Conservation (phyloP, 1,284 basidiomycete species). For the Ceratobasidium papillatum region DNA sequence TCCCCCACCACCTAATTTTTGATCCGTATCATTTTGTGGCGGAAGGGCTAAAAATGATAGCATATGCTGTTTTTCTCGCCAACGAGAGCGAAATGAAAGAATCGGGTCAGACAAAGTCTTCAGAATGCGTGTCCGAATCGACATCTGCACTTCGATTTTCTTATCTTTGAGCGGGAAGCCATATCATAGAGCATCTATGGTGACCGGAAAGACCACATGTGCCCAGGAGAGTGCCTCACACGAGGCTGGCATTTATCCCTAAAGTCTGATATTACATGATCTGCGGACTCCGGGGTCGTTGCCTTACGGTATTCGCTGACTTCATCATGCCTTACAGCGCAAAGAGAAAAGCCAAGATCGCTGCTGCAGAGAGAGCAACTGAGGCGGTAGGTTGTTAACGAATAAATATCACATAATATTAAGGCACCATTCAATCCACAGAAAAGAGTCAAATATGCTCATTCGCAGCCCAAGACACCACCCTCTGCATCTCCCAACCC, state of each 20-base stretch:
- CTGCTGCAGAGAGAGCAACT: neutral
- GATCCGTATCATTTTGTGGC: neutral
- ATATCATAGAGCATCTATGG: neutral
- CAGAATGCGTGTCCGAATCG: neutral
- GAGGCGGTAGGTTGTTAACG: neutral
- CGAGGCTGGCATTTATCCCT: neutral
- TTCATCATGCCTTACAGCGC: neutral
- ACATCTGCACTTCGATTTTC: neutral
- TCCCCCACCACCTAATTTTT: neutral
- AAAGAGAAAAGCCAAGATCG: neutral
- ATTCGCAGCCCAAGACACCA: too few relatives aligned
- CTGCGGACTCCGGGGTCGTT: neutral
- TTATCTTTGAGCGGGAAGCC: neutral
- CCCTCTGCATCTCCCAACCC: too few relatives aligned
- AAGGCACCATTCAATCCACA: neutral
- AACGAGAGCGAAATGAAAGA: neutral
- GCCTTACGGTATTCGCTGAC: neutral
- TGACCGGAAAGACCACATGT: neutral
- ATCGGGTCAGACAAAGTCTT: neutral
- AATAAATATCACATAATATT: neutral
- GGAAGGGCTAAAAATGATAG: neutral
- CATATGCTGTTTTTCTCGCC: slow-evolving; percentile 10
- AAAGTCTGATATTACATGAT: neutral
- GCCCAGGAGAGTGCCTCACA: neutral
- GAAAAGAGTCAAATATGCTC: neutral